phyloP scores from a whole-genome alignment of 2,329 filamentous ascomycete species.

The Neurospora crassa region DNA sequence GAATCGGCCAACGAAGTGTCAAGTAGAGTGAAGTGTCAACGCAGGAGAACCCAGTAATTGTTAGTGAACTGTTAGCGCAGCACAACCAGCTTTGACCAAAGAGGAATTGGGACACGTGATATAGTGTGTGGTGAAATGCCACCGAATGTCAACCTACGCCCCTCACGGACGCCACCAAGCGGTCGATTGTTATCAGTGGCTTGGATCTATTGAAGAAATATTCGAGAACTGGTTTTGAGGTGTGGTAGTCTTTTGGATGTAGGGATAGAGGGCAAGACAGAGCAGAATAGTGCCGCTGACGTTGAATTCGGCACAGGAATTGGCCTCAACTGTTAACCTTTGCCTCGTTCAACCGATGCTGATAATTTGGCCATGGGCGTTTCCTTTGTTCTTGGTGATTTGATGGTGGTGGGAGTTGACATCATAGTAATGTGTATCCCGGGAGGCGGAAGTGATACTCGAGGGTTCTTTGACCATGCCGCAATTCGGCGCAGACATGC shows the following conservation, averaged over 20 bases:
- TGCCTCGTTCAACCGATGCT: not conserved
- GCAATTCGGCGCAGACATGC: not conserved
- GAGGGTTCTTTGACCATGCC: not conserved
- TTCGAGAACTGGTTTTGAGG: not conserved
- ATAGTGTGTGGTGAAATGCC: no score
- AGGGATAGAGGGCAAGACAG: not conserved
- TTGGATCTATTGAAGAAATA: not conserved
- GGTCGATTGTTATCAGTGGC: not conserved
- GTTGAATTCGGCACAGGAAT: not conserved
- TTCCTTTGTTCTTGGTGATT: not conserved
- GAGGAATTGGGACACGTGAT: not conserved
- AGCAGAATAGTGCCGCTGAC: not conserved
- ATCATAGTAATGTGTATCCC: not conserved
- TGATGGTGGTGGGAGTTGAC: not conserved
- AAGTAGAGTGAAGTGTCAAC: not conserved
- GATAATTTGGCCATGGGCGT: not conserved
- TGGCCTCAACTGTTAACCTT: not conserved
- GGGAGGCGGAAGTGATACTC: not conserved
- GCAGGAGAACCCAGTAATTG: not conserved
- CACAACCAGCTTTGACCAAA: not conserved
- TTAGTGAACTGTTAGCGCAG: not conserved
- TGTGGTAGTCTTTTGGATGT: not conserved
- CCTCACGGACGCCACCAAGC: not conserved
- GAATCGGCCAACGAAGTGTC: not conserved
- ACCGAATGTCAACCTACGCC: no score